phyloP scores from a whole-genome alignment of 257 asterid genomes.

The Cinchona pubescens region DNA sequence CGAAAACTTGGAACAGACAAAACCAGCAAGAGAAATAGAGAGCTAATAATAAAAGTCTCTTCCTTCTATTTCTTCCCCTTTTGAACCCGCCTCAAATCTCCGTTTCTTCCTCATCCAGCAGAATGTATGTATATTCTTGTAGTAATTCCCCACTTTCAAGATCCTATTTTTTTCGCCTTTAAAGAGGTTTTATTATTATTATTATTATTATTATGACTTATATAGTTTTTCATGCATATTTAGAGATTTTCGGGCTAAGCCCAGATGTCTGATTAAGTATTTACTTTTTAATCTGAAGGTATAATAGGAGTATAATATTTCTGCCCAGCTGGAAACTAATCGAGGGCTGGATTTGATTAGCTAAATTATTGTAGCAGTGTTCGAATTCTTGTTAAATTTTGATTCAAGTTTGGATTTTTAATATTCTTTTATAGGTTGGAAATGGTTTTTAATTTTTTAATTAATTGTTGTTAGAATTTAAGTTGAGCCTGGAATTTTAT shows the following conservation, averaged over 20 bases:
- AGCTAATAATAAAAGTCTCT: too few relatives aligned
- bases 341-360: background rate
- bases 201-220: too few relatives aligned
- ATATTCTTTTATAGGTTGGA: too few relatives aligned
- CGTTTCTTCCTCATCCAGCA: background rate
- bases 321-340: too few relatives aligned
- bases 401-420: too few relatives aligned
- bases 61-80: too few relatives aligned
- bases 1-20: too few relatives aligned
- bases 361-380: background rate
- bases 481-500: too few relatives aligned
- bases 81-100: background rate
- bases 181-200: background rate
- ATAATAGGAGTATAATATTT: background rate
- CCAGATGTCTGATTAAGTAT: background rate
- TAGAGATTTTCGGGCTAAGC: background rate
- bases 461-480: too few relatives aligned
- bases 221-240: background rate
- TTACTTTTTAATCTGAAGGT: too few relatives aligned
- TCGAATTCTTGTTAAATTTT: too few relatives aligned
- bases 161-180: background rate
- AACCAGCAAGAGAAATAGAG: background rate
- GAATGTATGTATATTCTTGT: background rate
- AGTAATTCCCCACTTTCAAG: background rate
- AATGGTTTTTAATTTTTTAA: too few relatives aligned